Base-by-base conservation (phyloP, 176 grass and related monocot genomes). In the Aegilops bicornis region DNA sequence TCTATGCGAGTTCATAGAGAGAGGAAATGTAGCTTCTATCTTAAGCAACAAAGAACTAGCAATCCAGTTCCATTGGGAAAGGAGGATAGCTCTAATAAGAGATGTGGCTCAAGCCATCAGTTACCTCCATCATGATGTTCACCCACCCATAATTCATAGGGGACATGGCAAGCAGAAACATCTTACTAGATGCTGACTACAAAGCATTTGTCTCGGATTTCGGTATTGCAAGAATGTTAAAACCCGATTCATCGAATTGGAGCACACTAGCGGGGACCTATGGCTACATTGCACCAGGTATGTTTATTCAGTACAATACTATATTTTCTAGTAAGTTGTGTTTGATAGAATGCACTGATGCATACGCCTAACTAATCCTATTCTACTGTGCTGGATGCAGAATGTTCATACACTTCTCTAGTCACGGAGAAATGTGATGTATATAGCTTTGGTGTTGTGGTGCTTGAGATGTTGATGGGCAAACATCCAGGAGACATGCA, bases 241-340 rank as follows among this genome's bases (percentile, higher is more conserved):
- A 85, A 37, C 61, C 61, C 0, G 71, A 85, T 77, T 85, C 84
- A n/a, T 86, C 67, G 9, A 87, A 87, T 33, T 87, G 85, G 67
- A 87, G 39, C 25, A 30, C 32, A 65, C 29, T 81, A 25, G 85
- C 85, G 19, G 85, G 85, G 31, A 87, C 78, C 14, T 74, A 52
- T 52, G 85, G 85, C 19, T 87, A 87, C 42, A 74, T 81, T 6
- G 85, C 78, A 64, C 85, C 85, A 33, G 85, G 85, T 87, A 87
- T 27, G 40, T 77, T 35, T 39, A 20, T 32, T 16, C 36, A n/a
- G 6, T 69, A 33, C 11, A 52, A 47, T 64, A 45, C 23, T 27
- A 4, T 48, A 54, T 47, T 24, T 4, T 42, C 1, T 11, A 45
- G 4, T 47, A 47, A 47, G 12, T 47, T 47, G 43, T 74, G 8